Base-by-base conservation (phyloP, 1,139 yeast genomes). In the Geotrichum citri-aurantii region DNA sequence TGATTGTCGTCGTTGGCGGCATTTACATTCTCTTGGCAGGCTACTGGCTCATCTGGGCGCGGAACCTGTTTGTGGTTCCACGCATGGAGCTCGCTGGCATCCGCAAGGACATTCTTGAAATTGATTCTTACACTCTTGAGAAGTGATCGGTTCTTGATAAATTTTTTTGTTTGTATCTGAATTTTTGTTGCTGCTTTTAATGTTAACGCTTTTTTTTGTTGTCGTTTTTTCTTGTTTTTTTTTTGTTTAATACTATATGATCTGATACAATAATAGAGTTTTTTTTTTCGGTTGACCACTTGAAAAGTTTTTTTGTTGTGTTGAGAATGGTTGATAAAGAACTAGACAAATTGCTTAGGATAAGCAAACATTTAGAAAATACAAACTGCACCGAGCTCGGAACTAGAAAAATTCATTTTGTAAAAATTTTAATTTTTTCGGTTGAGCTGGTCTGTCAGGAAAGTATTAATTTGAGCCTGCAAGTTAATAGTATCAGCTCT, bases 1-100 rank as follows among this genome's bases (percentile, higher is more conserved):
- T 95, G 0, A 71, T 83, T 29, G 79, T 80, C 19, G 93, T 68
- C 11, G 60, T 67, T 33, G 67, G 65, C 12, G 61, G 58, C n/a
- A 59, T 60, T 31, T 60, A 60, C 52, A 37, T 56, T 27, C 33
- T 60, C 33, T 33, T 59, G 23, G 50, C 54, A 6, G 48, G 37
- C 24, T 60, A 58, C 56, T 60, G 59, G 59, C 23, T 60, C 8
- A 48, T 52, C 17, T 58, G 61, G 62, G 62, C 61, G 1, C 37
- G 53, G 8, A 46, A 50, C 24, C 27, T 24, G 37, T 60, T 60
- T 53, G 58, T 58, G 12, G 58, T 55, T 10, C 62, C 62, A 11
- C 42, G 42, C 19, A 37, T 37, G 42, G 42, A 37, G 42, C 42
- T 37, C 14, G 42, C 19, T 12, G 42, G 42, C 6, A 14, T n/a